Evolutionary conservation across 495 filamentous ascomycete species (phyloP).

Genomic region (Pseudotulostoma volvatum): DNA sequence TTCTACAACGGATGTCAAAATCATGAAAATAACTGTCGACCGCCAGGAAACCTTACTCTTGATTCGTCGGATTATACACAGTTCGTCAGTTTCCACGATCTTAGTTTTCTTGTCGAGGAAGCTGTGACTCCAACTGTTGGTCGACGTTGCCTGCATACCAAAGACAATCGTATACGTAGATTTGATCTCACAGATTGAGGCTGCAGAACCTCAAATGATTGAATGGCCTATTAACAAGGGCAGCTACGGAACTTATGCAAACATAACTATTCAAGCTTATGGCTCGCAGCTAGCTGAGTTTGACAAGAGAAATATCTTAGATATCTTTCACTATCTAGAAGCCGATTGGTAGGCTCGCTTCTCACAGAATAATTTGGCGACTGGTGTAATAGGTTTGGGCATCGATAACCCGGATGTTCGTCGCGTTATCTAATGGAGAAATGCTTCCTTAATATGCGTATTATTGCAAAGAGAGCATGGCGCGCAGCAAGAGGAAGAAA

Average conservation of each 20-base stretch:
- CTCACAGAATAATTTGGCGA: neutral
- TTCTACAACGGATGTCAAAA: no score
- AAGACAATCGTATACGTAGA: no score
- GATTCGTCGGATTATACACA: no score
- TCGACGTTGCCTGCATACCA: no score
- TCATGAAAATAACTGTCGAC: no score
- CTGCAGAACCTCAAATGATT: no score
- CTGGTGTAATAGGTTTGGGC: neutral
- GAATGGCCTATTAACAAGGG: neutral
- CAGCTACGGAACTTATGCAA: neutral
- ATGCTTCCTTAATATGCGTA: neutral
- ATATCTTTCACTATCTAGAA: neutral
- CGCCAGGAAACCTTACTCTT: no score
- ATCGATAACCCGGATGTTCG: neutral
- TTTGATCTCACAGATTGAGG: no score
- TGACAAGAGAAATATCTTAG: neutral
- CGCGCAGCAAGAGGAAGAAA: neutral
- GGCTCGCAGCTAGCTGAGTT: neutral
- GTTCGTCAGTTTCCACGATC: no score
- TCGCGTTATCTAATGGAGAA: neutral
- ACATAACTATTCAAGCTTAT: neutral
- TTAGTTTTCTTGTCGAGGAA: no score
- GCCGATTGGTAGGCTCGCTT: neutral
- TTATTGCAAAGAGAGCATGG: neutral
- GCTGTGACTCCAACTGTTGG: no score